A percentile compares a stretch with the other conserved stretches of the same genome.
These are phyloP conservation scores for Mesembryanthemum crystallinum DNA, from an alignment of 148 eudicot species.

Conservation along the genomic window DNA sequence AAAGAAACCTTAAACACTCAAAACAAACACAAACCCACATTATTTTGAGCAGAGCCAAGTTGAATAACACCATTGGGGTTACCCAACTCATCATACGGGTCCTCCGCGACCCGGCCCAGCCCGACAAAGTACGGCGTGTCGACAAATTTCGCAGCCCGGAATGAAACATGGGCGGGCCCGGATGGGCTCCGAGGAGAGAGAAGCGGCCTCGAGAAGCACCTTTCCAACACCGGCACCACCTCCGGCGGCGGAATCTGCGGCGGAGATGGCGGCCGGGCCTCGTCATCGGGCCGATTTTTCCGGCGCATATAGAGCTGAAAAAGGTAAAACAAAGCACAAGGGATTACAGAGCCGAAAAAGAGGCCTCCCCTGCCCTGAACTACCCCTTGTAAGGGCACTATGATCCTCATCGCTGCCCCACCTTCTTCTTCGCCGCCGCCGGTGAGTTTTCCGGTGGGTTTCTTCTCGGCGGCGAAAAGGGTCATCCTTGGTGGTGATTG, in stretches of 20 bases:
- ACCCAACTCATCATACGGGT: conserved; percentile 44
- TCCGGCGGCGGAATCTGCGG: conserved; percentile 27
- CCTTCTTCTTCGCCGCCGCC: conserved; percentile 23
- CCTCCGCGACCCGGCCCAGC: conserved; percentile 39
- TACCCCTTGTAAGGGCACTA: conserved; percentile 86
- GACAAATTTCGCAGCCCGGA: conserved; percentile 42
- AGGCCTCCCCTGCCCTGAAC: conserved; percentile 88
- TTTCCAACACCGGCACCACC: conserved; percentile 36
- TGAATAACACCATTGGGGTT: conserved; percentile 68
- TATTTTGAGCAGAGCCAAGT: conserved; percentile 62
- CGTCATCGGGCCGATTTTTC: conserved; percentile 29
- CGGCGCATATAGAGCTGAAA: conserved; percentile 67
- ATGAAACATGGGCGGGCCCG: conserved; percentile 50
- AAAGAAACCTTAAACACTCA: background rate
- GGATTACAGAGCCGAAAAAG: conserved; percentile 74
- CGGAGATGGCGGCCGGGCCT: background rate
- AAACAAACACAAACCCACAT: conserved; percentile 39
- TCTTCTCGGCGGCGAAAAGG: conserved; percentile 22
- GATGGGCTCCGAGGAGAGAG: conserved; percentile 57
- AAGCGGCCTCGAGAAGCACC: conserved; percentile 53
- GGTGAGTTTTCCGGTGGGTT: conserved; percentile 21
- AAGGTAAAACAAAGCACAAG: conserved; percentile 87
- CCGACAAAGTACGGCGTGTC: conserved; percentile 57
- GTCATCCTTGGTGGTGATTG: conserved; percentile 25
- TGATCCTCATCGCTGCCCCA: conserved; percentile 75